Base-by-base conservation (phyloP, 116 monocot species). In the Trichopus zeylanicus region DNA sequence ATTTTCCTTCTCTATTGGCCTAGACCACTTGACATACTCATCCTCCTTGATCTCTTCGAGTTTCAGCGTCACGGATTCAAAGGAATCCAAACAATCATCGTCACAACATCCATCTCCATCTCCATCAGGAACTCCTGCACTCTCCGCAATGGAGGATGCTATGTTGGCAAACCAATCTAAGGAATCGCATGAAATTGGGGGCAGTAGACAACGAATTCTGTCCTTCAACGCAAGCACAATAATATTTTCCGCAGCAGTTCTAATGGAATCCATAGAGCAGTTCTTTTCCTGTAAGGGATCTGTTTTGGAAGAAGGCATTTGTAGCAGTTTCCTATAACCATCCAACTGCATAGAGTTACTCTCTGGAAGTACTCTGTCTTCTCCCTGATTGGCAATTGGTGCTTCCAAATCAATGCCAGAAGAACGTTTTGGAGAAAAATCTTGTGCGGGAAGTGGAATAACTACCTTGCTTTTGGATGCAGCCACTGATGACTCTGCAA, bases 141-240 rank as follows among this genome's bases (percentile, higher is more conserved):
- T 46, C 4, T 55, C 48, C 16, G 21, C 27, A 21, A 47, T 53
- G 29, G 75, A 69, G 21, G 47, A 46, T 25, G 72, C 67, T 0
- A 74, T 22, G 26, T 77, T 68, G 16, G 83, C 88, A 49, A 88
- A 74, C 83, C 72, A 77, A 26, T 33, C 35, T 68, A 88, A 73
- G 18, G 57, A 28, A 18, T 67, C 68, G 20, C 11, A 31, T n/a
- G 59, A 63, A 55, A 23, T n/a, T 16, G 24, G 25, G 19, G 55
- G 9, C 0, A 38, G 42, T 29, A 39, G 29, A 0, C 16, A 37
- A 12, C 1, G 12, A 15, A 21, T 12, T 4, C 13, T 30, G 5
- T 35, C 51, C 49, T 18, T 10, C 1, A 56, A 55, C 10, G 81
- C 81, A 48, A 89, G 61, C 28, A 60, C 46, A 29, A 81, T 56